Conservation (phyloP, 1,284 basidiomycete species). For the Leccinum subspadiceum region DNA sequence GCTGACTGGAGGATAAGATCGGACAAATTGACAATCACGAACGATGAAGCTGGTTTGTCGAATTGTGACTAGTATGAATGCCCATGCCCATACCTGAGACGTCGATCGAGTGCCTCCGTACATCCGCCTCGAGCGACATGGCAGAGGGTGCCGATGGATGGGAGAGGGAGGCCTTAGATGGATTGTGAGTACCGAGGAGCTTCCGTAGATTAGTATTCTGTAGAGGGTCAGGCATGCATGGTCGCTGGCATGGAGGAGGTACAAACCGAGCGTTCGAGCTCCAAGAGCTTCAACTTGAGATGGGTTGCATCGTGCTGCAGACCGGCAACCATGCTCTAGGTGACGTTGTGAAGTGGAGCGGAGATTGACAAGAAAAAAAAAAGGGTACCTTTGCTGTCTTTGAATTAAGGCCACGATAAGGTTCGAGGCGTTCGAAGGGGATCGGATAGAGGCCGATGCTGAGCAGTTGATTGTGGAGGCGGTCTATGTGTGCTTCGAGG, state of each 20-base stretch:
- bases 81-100: constrained; percentile 33
- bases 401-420: constrained; percentile 60
- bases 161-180: constrained; percentile 20
- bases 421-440: constrained; percentile 48
- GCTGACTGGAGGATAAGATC: not conserved
- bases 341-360: not conserved
- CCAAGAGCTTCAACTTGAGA: constrained; percentile 57
- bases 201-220: constrained; percentile 34
- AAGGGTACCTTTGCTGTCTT: constrained; percentile 65
- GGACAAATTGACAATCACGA: constrained; percentile 2
- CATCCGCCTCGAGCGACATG: constrained; percentile 31
- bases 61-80: constrained; percentile 17
- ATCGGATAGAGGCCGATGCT: constrained; percentile 54
- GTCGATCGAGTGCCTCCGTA: constrained; percentile 33
- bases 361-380: not conserved
- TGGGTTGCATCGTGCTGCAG: constrained; percentile 62
- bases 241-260: not conserved
- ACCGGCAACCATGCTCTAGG: constrained; percentile 68
- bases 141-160: constrained; percentile 30
- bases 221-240: not conserved
- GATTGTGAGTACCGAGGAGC: constrained; percentile 29
- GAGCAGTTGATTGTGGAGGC: constrained; percentile 52
- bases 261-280: constrained; percentile 61
- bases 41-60: constrained; percentile 11
- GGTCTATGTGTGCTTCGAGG: constrained; percentile 61